Percentiles rank a stretch among this genome's conserved stretches.
These are phyloP conservation scores for Pestalotiopsis sp. DNA, from an alignment of 2,329 filamentous ascomycete species.

Conservation along the genomic window DNA sequence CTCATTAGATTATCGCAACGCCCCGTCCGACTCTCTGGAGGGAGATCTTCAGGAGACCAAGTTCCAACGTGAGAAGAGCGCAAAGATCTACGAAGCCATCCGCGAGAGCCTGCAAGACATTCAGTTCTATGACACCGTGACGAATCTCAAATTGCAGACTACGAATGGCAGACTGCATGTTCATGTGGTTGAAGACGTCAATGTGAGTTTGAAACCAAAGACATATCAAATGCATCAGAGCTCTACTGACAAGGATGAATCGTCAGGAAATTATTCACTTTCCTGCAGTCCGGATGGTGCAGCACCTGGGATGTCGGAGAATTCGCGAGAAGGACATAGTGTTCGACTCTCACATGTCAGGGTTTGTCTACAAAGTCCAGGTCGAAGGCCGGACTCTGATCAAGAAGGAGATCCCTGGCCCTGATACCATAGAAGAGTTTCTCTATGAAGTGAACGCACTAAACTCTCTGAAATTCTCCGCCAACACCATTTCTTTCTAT, in stretches of 20 bases:
- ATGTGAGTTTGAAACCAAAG: slow-evolving; percentile 48
- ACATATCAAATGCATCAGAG: not conserved
- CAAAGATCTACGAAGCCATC: slow-evolving; percentile 92
- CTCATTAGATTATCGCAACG: slow-evolving; percentile 87
- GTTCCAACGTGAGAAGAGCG: slow-evolving; percentile 89
- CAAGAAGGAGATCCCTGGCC: slow-evolving; percentile 97
- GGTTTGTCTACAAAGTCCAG: slow-evolving; percentile 93
- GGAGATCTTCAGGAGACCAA: slow-evolving; percentile 75
- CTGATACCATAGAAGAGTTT: slow-evolving; percentile 94
- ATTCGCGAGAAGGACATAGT: slow-evolving; percentile 74
- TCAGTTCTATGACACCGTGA: slow-evolving; percentile 94
- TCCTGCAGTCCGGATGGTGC: slow-evolving; percentile 71
- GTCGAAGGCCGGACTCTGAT: slow-evolving; percentile 73
- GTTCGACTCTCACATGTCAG: slow-evolving; percentile 92
- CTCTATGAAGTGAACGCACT: slow-evolving; percentile 96
- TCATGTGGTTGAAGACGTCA: slow-evolving; percentile 95
- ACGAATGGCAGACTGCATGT: slow-evolving; percentile 86
- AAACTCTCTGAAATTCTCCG: slow-evolving; percentile 71
- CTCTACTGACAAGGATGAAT: slow-evolving; percentile 2
- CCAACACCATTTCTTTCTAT: slow-evolving; percentile 81
- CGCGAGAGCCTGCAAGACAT: slow-evolving; percentile 91
- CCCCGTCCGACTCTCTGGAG: slow-evolving; percentile 81
- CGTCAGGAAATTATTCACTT: slow-evolving; percentile 82
- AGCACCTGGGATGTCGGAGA: slow-evolving; percentile 68
- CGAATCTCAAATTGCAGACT: slow-evolving; percentile 92